These are phyloP conservation scores for Sicyos edulis DNA, from an alignment of 306 rosid species.

Conservation along the genomic window DNA sequence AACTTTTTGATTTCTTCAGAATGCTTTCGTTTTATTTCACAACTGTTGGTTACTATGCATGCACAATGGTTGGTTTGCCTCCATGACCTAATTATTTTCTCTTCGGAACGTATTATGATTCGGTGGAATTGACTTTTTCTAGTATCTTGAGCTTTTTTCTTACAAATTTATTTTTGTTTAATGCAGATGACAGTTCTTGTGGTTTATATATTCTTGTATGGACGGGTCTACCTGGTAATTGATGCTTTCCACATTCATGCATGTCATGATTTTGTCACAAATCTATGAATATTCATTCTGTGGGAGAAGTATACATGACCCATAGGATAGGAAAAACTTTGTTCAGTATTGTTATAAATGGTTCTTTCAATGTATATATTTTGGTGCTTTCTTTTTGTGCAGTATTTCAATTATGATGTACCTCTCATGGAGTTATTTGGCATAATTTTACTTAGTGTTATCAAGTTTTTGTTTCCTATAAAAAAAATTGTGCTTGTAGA, in stretches of 20 bases:
- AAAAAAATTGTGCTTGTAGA: background rate
- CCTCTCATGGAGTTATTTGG: background rate
- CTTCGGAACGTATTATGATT: background rate
- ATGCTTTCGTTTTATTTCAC: constrained; percentile 94
- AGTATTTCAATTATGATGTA: background rate
- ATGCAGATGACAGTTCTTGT: constrained; percentile 96
- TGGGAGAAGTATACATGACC: background rate
- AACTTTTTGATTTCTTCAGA: constrained; percentile 91
- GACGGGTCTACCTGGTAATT: constrained; percentile 86
- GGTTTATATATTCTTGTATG: constrained; percentile 80
- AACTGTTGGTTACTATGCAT: constrained; percentile 88
- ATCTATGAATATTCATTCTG: background rate
- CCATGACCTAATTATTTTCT: background rate
- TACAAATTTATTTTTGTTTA: constrained; percentile 16
- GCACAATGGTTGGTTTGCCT: constrained; percentile 67
- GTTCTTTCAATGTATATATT: constrained; percentile 12
- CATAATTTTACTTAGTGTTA: background rate
- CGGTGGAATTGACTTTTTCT: constrained; percentile 12
- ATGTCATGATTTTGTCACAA: background rate
- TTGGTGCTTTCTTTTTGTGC: background rate
- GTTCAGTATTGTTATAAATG: background rate
- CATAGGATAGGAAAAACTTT: background rate
- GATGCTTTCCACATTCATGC: constrained; percentile 16
- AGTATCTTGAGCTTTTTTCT: constrained; percentile 14
- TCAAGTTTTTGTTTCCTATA: background rate